A percentile compares a stretch with the other conserved stretches of the same genome.
These are phyloP conservation scores for Botrytis tulipae DNA, from an alignment of 2,329 filamentous ascomycete species.

Conservation along the genomic window DNA sequence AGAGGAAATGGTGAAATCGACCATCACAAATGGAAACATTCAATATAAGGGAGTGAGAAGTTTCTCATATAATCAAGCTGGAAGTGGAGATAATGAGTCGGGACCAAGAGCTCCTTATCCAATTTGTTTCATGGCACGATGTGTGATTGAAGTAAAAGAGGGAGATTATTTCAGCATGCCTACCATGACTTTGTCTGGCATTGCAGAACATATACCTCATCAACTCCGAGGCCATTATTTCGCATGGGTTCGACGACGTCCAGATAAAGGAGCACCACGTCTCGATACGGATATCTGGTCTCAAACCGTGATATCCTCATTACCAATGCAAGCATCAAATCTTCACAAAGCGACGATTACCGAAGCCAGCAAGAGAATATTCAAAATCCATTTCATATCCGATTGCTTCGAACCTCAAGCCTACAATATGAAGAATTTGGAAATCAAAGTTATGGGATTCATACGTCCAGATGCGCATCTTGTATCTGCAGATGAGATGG, in stretches of 20 bases:
- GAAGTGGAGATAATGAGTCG: constrained; percentile 41
- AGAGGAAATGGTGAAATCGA: constrained; percentile 28
- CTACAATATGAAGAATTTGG: constrained; percentile 48
- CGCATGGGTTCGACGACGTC: constrained; percentile 53
- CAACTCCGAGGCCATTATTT: constrained; percentile 62
- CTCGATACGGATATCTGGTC: constrained; percentile 50
- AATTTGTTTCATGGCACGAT: constrained; percentile 49
- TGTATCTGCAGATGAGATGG: constrained; percentile 45
- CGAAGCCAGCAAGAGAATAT: constrained; percentile 49
- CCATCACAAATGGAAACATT: constrained; percentile 41
- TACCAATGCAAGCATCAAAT: constrained; percentile 46
- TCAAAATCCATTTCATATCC: constrained; percentile 53
- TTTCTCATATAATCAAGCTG: constrained; percentile 41
- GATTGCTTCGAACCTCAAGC: constrained; percentile 45
- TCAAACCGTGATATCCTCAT: constrained; percentile 57
- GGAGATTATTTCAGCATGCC: constrained; percentile 46
- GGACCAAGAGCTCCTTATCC: constrained; percentile 56
- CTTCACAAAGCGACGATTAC: constrained; percentile 34
- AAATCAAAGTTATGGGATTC: constrained; percentile 60
- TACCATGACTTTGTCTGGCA: constrained; percentile 52
- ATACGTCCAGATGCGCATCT: constrained; percentile 46
- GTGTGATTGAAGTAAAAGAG: constrained; percentile 43
- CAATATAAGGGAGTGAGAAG: constrained; percentile 40
- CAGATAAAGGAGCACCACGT: constrained; percentile 23
- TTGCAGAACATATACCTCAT: constrained; percentile 52